phyloP scores from a whole-genome alignment of 192 early-diverging fungal genomes.

The Coemansia sp. region DNA sequence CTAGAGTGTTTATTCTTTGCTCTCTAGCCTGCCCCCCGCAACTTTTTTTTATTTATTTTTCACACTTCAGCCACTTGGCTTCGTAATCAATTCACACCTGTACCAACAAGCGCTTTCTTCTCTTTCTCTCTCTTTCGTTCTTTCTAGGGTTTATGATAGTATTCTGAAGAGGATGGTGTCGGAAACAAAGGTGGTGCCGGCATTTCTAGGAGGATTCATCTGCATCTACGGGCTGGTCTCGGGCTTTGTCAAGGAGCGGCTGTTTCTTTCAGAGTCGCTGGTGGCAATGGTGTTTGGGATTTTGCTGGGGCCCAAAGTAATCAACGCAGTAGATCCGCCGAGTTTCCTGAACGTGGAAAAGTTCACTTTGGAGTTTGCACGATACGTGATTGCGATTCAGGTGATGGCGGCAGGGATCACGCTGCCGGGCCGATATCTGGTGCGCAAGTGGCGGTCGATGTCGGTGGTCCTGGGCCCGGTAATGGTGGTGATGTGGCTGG shows the following conservation, averaged over 20 bases:
- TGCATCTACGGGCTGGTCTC: constrained; percentile 70
- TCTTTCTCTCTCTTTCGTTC: no score
- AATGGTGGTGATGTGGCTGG: constrained; percentile 80
- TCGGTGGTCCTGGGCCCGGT: constrained; percentile 74
- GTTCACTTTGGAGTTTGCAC: constrained; percentile 72
- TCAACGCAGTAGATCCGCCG: constrained; percentile 68
- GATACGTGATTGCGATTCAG: constrained; percentile 79
- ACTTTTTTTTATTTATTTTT: no score
- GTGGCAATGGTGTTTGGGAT: constrained; percentile 88
- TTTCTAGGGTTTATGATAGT: no score
- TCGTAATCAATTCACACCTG: no score
- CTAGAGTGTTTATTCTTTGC: no score
- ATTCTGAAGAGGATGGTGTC: constrained; percentile 9
- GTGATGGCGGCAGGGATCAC: constrained; percentile 84
- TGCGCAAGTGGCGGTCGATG: constrained; percentile 71
- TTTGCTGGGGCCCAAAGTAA: constrained; percentile 72
- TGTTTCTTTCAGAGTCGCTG: constrained; percentile 71
- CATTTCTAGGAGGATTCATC: constrained; percentile 75
- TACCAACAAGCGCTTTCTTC: no score
- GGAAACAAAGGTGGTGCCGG: constrained; percentile 50
- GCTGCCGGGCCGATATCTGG: constrained; percentile 74
- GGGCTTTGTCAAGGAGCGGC: constrained; percentile 65
- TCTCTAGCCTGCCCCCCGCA: no score
- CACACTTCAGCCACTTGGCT: no score
- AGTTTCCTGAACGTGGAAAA: constrained; percentile 47